Evolutionary conservation across 768 basidiomycete species (phyloP).

Genomic region (Lentinus brumalis): DNA sequence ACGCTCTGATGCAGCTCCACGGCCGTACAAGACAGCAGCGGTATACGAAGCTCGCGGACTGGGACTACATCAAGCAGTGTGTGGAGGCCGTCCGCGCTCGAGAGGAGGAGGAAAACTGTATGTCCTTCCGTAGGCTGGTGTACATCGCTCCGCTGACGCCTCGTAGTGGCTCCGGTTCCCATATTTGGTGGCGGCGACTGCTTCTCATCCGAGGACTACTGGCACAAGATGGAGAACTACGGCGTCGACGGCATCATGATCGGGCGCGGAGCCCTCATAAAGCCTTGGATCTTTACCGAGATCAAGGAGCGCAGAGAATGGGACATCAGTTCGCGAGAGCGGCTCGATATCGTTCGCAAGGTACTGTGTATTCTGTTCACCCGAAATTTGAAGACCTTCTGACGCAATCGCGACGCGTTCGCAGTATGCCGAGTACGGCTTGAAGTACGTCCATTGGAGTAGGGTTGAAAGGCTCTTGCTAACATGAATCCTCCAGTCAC

Average conservation of each 20-base stretch:
- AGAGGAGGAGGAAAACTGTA: slow-evolving; percentile 73
- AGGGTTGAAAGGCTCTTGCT: slow-evolving; percentile 3
- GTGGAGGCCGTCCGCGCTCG: slow-evolving; percentile 74
- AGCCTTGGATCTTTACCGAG: slow-evolving; percentile 96
- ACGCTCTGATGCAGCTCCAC: slow-evolving; percentile 65
- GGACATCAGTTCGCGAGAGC: slow-evolving; percentile 87
- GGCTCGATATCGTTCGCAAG: slow-evolving; percentile 76
- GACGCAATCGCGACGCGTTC: background rate
- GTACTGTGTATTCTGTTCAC: slow-evolving; percentile 39
- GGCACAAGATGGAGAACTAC: slow-evolving; percentile 69
- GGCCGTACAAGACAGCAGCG: slow-evolving; percentile 94
- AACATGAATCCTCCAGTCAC: slow-evolving; percentile 46
- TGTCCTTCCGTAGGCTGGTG: slow-evolving; percentile 30
- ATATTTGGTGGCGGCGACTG: slow-evolving; percentile 97
- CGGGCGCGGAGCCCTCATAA: slow-evolving; percentile 92
- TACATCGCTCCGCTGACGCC: background rate
- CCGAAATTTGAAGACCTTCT: background rate
- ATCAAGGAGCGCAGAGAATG: slow-evolving; percentile 90
- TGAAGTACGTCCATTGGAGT: slow-evolving; percentile 51
- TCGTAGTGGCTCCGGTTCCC: slow-evolving; percentile 78
- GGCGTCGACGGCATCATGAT: slow-evolving; percentile 97
- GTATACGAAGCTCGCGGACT: slow-evolving; percentile 91
- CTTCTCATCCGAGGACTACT: slow-evolving; percentile 85
- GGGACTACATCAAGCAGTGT: slow-evolving; percentile 90
- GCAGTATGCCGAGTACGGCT: slow-evolving; percentile 85